Conservation (phyloP, 371 early-diverging fungal genomes). For the Homolaphlyctis polyrhiza region DNA sequence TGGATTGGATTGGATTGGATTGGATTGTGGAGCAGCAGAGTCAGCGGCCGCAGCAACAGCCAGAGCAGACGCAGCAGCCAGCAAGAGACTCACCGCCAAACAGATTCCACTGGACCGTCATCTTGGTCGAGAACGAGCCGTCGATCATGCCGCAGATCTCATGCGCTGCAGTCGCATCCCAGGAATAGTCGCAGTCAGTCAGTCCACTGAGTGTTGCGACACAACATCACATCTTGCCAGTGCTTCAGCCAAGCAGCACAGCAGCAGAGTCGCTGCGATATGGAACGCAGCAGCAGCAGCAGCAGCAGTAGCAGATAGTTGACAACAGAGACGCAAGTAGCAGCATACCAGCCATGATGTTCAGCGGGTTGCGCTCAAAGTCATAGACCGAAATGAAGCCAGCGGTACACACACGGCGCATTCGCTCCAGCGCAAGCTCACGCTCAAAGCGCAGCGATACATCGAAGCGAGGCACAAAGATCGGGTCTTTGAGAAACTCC, state of each 20-base stretch:
- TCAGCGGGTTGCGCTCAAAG: slow-evolving; percentile 69
- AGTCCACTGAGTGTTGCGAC: not conserved
- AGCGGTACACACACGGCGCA: slow-evolving; percentile 50
- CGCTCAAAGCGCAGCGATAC: slow-evolving; percentile 49
- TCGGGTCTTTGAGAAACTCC: slow-evolving; percentile 48
- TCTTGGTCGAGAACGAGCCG: slow-evolving; percentile 62
- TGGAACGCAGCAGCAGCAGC: not conserved
- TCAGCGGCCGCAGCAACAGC: not conserved
- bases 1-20: too few relatives aligned
- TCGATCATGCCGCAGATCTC: slow-evolving; percentile 70
- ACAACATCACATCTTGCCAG: too few relatives aligned
- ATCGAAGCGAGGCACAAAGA: slow-evolving; percentile 61
- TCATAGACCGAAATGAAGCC: slow-evolving; percentile 64
- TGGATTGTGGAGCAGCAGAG: too few relatives aligned
- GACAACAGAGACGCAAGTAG: not conserved
- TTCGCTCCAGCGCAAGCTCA: slow-evolving; percentile 61
- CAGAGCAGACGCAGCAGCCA: not conserved
- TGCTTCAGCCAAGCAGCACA: too few relatives aligned
- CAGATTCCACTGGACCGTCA: slow-evolving; percentile 58
- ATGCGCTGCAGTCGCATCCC: slow-evolving; percentile 35
- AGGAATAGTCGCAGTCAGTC: not conserved
- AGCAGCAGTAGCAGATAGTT: not conserved
- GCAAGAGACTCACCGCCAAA: slow-evolving; percentile 43
- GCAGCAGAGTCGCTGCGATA: too few relatives aligned
- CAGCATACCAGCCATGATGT: slow-evolving; percentile 54